phyloP scores from a whole-genome alignment of 2,329 filamentous ascomycete genomes.

The Sclerotinia subarctica region DNA sequence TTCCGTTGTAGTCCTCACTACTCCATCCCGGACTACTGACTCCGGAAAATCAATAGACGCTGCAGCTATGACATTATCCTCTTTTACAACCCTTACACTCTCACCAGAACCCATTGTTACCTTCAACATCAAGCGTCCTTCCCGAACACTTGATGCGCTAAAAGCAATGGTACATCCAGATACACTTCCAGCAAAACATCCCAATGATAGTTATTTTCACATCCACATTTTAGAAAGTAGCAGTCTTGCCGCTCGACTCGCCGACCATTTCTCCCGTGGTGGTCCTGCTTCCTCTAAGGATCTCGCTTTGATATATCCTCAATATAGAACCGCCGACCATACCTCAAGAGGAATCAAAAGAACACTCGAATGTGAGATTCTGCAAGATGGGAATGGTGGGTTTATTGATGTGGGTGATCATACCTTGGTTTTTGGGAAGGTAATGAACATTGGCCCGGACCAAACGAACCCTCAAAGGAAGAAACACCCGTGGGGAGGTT shows the following conservation, averaged over 20 bases:
- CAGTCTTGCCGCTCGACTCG: constrained; percentile 27
- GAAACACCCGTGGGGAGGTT: background rate
- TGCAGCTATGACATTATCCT: constrained; percentile 38
- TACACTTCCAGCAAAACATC: background rate
- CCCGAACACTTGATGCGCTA: constrained; percentile 33
- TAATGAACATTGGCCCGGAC: constrained; percentile 24
- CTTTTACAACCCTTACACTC: constrained; percentile 37
- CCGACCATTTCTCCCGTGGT: constrained; percentile 32
- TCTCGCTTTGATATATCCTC: background rate
- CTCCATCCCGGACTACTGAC: constrained; percentile 7
- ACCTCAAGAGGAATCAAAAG: constrained; percentile 18
- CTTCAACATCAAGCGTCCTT: constrained; percentile 38
- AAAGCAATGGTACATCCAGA: constrained; percentile 25
- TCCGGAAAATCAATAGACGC: background rate
- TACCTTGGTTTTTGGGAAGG: constrained; percentile 33
- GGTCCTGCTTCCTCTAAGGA: constrained; percentile 11
- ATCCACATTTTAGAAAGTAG: constrained; percentile 20
- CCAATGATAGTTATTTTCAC: background rate
- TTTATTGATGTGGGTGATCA: constrained; percentile 35
- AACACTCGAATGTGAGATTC: constrained; percentile 29
- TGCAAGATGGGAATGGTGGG: constrained; percentile 10
- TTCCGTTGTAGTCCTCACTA: constrained; percentile 35
- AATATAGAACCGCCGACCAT: background rate
- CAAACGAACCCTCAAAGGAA: too few species aligned
- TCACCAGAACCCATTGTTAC: constrained; percentile 36